These are phyloP conservation scores for Termitomyces sp. DNA, from an alignment of 768 basidiomycete genomes.

Conservation along the genomic window DNA sequence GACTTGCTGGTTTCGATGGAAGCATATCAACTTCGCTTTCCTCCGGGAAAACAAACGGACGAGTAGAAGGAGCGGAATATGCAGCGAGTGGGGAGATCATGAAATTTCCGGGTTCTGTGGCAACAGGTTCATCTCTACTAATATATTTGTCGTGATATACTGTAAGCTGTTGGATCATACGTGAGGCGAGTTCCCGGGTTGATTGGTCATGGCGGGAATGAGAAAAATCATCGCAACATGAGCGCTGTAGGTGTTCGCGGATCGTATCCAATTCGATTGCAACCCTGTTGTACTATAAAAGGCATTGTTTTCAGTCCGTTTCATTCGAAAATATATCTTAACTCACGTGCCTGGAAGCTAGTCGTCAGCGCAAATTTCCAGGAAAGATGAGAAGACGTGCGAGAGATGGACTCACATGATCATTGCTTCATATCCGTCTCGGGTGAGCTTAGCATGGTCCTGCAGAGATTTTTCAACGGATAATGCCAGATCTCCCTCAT, in stretches of 20 bases:
- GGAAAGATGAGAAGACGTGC: background rate
- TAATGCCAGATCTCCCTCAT: slow-evolving; percentile 47
- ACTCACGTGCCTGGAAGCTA: slow-evolving; percentile 25
- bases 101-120: slow-evolving; percentile 27
- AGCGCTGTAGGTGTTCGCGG: slow-evolving; percentile 5
- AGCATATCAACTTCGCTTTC: slow-evolving; percentile 15
- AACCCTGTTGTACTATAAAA: slow-evolving; percentile 26
- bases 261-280: slow-evolving; percentile 24
- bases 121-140: slow-evolving; percentile 23
- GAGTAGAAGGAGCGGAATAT: slow-evolving; percentile 21
- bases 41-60: slow-evolving; percentile 28
- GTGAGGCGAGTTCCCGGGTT: slow-evolving; percentile 6
- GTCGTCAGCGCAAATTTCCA: background rate
- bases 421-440: slow-evolving; percentile 33
- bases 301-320: background rate
- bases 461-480: slow-evolving; percentile 48
- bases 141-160: slow-evolving; percentile 26
- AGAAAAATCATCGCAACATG: background rate
- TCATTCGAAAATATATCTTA: background rate
- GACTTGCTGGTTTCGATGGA: slow-evolving; percentile 4
- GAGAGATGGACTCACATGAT: slow-evolving; percentile 30
- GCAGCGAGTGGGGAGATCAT: slow-evolving; percentile 36
- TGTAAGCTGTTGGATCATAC: slow-evolving; percentile 9
- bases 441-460: slow-evolving; percentile 43
- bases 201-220: background rate